phyloP scores from a whole-genome alignment of 768 basidiomycete species.

The Lentinula raphanica region DNA sequence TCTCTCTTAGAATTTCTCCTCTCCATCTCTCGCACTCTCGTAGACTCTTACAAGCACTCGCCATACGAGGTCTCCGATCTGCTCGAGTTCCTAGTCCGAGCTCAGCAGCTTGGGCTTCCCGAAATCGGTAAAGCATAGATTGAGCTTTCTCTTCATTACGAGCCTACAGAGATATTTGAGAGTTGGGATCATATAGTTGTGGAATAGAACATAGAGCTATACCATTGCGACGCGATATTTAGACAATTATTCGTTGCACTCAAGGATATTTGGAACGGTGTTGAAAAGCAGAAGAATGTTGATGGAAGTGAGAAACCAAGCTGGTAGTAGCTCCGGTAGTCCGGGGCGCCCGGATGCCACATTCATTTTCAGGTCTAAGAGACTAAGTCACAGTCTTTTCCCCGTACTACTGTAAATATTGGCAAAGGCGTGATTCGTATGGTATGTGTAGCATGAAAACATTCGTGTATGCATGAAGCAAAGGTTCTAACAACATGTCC shows the following conservation, averaged over 20 bases:
- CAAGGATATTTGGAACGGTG: too few relatives aligned
- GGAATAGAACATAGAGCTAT: background rate
- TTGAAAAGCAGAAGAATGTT: too few relatives aligned
- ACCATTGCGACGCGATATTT: background rate
- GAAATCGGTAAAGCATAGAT: constrained; percentile 91
- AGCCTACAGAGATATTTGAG: constrained; percentile 60
- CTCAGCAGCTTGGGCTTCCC: constrained; percentile 94
- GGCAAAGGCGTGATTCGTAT: too few relatives aligned
- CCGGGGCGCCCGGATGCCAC: too few relatives aligned
- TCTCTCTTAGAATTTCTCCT: constrained; percentile 91
- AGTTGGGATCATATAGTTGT: too few relatives aligned
- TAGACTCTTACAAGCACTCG: constrained; percentile 85
- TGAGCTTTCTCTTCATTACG: constrained; percentile 99
- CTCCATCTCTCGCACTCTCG: constrained; percentile 94
- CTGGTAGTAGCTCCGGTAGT: too few relatives aligned
- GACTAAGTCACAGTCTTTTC: too few relatives aligned
- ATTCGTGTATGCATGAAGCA: background rate
- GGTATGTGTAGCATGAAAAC: background rate
- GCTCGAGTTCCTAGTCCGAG: constrained; percentile 82
- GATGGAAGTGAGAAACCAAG: too few relatives aligned
- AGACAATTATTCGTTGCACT: background rate
- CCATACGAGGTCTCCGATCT: constrained; percentile 89
- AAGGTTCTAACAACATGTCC: background rate
- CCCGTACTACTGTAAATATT: too few relatives aligned
- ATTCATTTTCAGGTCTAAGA: too few relatives aligned